Conservation (phyloP, 257 asterid genomes). For the Solanum commersonii region DNA sequence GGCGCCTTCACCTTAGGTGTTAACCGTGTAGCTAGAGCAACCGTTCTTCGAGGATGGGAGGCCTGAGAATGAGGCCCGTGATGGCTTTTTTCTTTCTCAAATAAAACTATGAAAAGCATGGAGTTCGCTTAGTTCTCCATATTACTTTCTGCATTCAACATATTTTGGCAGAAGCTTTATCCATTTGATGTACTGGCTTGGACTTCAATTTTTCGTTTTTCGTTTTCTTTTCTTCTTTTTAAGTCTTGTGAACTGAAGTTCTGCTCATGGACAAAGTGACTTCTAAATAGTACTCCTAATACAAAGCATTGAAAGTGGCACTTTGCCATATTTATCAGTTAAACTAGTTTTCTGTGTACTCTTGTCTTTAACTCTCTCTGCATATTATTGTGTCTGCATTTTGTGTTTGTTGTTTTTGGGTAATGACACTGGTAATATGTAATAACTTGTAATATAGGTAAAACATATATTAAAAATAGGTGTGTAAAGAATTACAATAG, state of each 20-base stretch:
- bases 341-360: neutral
- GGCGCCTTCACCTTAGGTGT: constrained; percentile 89
- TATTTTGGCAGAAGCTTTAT: neutral
- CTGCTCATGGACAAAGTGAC: neutral
- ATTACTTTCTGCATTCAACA: neutral
- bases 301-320: neutral
- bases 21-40: constrained; percentile 87
- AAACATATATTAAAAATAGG: neutral
- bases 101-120: neutral
- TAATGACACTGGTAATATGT: neutral
- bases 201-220: neutral
- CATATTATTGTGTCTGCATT: neutral
- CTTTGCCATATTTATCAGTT: neutral
- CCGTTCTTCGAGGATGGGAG: constrained; percentile 91
- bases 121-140: neutral
- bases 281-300: neutral
- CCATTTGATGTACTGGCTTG: neutral
- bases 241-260: neutral
- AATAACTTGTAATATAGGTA: neutral
- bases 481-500: neutral
- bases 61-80: constrained; percentile 23
- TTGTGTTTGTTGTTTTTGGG: neutral
- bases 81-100: neutral
- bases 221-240: neutral
- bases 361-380: neutral